Evolutionary conservation across 1,139 yeast species (phyloP).

Genomic region (Suhomyces chickasaworum): DNA sequence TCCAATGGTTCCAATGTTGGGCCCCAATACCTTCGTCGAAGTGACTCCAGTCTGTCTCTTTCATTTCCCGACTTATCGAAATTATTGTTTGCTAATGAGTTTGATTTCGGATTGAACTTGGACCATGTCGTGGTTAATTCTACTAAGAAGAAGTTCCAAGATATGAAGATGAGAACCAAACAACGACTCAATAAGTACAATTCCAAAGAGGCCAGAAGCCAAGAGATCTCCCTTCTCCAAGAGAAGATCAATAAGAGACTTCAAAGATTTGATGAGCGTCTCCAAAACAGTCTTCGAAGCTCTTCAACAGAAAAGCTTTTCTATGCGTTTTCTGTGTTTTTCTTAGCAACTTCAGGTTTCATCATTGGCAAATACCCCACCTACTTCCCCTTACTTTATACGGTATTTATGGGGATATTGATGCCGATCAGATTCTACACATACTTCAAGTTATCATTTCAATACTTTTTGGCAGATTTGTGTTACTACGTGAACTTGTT

Average conservation of each 20-base stretch:
- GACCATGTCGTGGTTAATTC: slow-evolving; percentile 41
- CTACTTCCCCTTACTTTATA: slow-evolving; percentile 75
- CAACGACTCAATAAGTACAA: slow-evolving; percentile 31
- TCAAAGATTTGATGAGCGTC: slow-evolving; percentile 57
- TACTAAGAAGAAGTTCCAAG: slow-evolving; percentile 38
- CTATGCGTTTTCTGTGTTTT: slow-evolving; percentile 71
- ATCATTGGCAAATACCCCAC: slow-evolving; percentile 78
- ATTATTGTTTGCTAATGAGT: slow-evolving; percentile 42
- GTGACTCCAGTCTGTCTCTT: slow-evolving; percentile 38
- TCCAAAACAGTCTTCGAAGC: slow-evolving; percentile 51
- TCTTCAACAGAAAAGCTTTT: slow-evolving; percentile 79
- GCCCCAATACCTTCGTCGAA: slow-evolving; percentile 21
- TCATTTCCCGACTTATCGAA: slow-evolving; percentile 42
- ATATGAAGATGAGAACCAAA: slow-evolving; percentile 41
- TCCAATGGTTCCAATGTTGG: slow-evolving; percentile 10
- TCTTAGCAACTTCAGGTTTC: slow-evolving; percentile 72
- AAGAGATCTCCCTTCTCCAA: slow-evolving; percentile 35
- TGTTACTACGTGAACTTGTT: slow-evolving; percentile 88
- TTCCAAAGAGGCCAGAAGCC: slow-evolving; percentile 19
- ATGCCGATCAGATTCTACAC: slow-evolving; percentile 87
- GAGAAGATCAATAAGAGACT: slow-evolving; percentile 42
- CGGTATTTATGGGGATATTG: slow-evolving; percentile 58
- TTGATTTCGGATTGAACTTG: slow-evolving; percentile 47
- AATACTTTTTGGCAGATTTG: slow-evolving; percentile 87
- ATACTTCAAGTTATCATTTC: slow-evolving; percentile 76